Evolutionary conservation across 164 flowering plant genomes (phyloP), one percentile per base, ranked within the genome.

Genomic region (Vitis rupestris): DNA sequence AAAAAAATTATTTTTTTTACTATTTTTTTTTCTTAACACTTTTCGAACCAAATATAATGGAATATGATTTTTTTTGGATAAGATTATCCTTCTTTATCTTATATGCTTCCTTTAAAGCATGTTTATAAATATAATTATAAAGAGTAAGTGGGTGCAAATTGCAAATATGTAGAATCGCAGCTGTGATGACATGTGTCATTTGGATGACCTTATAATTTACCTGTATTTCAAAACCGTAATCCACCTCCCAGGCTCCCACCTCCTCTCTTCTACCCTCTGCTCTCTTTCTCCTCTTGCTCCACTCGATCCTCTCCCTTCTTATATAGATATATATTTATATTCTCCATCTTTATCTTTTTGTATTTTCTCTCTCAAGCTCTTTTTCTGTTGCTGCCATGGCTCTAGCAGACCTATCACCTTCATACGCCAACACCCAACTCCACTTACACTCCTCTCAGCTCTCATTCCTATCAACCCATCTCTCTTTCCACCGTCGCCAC

Each of bases 381-480:
- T 23, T 2, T 9, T 48, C 9, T 44, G 49, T 44, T 72, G 59
- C 68, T 70, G 55, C 74, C 56, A 88, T 90, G 97, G 92, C 93
- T 13, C 72, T 87, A 37, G 80, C 89, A 55, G 88, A 87, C 78
- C 61, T 92, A 30, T 71, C 87, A 16, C 62, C 86, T 60, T 65
- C 83, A 0, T 78, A 66, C 72, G 51, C 76, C 48, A 74, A 81
- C 59, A 63, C 79, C 50, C 67, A 73, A 27, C 70, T 81, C 10
- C 70, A 73, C 70, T 63, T 80, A 8, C 70, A 73, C 69, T 61
- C 85, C 27, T 75, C 91, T 4, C 83, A 82, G 63, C 71, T 84
- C 69, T 78, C 88, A 3, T 78, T 72, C 15, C 63, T 73, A 50
- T 69, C 89, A 1, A 77, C 78, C 50, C 78, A 68, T 54, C 71